Base-by-base conservation (phyloP, 2,329 filamentous ascomycete genomes). In the Sporothrix inflata region DNA sequence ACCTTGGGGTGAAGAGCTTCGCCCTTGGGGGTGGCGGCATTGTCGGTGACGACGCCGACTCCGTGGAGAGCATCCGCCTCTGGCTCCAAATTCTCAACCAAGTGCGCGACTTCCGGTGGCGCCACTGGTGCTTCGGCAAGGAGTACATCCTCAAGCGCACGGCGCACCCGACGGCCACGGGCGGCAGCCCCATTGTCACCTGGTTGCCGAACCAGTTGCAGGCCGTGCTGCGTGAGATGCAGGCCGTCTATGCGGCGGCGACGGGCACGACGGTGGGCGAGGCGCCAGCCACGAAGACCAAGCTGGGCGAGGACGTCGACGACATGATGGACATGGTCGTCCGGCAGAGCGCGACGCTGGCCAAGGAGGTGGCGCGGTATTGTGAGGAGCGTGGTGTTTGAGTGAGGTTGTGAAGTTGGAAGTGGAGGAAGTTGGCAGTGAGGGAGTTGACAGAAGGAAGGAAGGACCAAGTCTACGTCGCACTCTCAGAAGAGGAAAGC, bases 81-180 rank as follows among this genome's bases (percentile, higher is more conserved):
- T 93, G 91, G 83, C 83, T 92, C 4, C 83, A 87, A 74, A 85
- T 90, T 34, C 84, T 94, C 65, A 86, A 95, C 79, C 90, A 94
- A 80, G 91, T 95, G 9, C 88, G 92, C 71, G 91, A 93, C 79
- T 95, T 95, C 83, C 84, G 92, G 73, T 95, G 92, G 91, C 85
- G 92, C 7, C 92, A 95, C 81, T 95, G 92, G 92, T 93, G 91
- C 80, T 95, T 95, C 79, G 93, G 92, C 1, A 86, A 92, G 73
- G 92, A 94, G 84, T 95, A 95, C 79, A 94, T 95, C 77, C 86
- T 95, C 74, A 93, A 94, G 84, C 88, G 89, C 78, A 94, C 91
- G 0, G 84, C 83, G 21, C 92, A 95, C 78, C 92, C 92, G 0
- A 93, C 91, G 1, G 92, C 92, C 0, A 95, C 92, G 0, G 92